phyloP scores from a whole-genome alignment of 164 flowering plant genomes.

The Umbilicus rupestris region DNA sequence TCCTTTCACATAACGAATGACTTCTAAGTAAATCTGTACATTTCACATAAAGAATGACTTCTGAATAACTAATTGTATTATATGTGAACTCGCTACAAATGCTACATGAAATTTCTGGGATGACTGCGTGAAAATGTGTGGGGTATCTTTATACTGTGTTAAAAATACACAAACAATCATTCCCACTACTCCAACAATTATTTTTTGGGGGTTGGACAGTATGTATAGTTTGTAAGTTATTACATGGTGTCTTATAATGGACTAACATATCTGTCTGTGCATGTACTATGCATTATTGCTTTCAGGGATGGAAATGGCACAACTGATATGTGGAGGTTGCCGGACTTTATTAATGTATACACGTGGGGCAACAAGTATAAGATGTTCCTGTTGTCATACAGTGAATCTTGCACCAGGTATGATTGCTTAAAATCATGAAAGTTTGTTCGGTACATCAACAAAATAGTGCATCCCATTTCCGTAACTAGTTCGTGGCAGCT shows the following conservation, averaged over 20 bases:
- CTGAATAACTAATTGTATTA: too few species aligned
- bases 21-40: too few species aligned
- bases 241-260: too few species aligned
- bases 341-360: conserved; percentile 82
- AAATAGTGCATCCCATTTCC: neutral
- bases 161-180: too few species aligned
- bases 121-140: too few species aligned
- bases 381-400: conserved; percentile 95
- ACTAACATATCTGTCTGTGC: neutral
- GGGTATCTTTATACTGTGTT: too few species aligned
- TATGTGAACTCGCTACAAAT: too few species aligned
- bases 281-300: conserved; percentile 1
- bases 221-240: neutral
- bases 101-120: too few species aligned
- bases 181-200: too few species aligned
- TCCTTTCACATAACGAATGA: too few species aligned
- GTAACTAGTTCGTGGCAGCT: neutral
- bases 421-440: neutral
- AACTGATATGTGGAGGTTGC: conserved; percentile 86
- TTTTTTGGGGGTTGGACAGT: neutral
- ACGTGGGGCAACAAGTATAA: conserved; percentile 87
- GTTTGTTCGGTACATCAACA: neutral
- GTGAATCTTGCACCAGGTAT: conserved; percentile 70
- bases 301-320: conserved; percentile 82
- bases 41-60: too few species aligned